These are phyloP conservation scores for Aphanomyces astaci DNA, from an alignment of 352 stramenopile genomes.

Conservation along the genomic window DNA sequence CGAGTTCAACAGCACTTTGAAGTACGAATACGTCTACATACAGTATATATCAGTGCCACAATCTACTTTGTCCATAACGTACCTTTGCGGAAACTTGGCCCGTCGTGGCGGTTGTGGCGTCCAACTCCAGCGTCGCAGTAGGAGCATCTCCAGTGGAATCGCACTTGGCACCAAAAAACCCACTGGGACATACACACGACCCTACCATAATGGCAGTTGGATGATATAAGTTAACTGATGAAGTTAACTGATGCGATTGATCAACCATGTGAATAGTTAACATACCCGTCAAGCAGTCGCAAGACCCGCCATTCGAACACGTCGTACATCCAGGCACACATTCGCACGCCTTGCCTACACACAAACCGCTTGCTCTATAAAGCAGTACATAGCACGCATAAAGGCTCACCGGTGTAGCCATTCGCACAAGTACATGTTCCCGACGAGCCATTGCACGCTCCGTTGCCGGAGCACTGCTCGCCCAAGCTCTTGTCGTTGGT, in stretches of 20 bases:
- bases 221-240: neutral
- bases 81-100: slow-evolving; percentile 34
- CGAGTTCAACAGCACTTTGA: slow-evolving; percentile 46
- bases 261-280: neutral
- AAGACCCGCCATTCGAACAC: slow-evolving; percentile 38
- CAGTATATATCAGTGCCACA: neutral
- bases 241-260: too few species aligned
- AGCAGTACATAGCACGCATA: neutral
- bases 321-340: slow-evolving; percentile 61
- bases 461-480: slow-evolving; percentile 58
- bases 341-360: slow-evolving; percentile 42
- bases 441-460: slow-evolving; percentile 37
- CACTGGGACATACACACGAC: slow-evolving; percentile 40
- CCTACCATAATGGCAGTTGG: slow-evolving; percentile 8
- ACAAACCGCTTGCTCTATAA: neutral
- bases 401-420: slow-evolving; percentile 37
- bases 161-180: slow-evolving; percentile 43
- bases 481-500: slow-evolving; percentile 32
- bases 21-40: slow-evolving; percentile 50
- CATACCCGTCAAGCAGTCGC: slow-evolving; percentile 46
- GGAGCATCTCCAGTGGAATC: slow-evolving; percentile 20
- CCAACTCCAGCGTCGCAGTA: slow-evolving; percentile 30
- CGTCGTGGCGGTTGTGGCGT: slow-evolving; percentile 14
- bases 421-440: slow-evolving; percentile 43
- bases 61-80: neutral